These are phyloP conservation scores for Actinidia arguta DNA, from an alignment of 179 eudicot genomes.

Conservation along the genomic window DNA sequence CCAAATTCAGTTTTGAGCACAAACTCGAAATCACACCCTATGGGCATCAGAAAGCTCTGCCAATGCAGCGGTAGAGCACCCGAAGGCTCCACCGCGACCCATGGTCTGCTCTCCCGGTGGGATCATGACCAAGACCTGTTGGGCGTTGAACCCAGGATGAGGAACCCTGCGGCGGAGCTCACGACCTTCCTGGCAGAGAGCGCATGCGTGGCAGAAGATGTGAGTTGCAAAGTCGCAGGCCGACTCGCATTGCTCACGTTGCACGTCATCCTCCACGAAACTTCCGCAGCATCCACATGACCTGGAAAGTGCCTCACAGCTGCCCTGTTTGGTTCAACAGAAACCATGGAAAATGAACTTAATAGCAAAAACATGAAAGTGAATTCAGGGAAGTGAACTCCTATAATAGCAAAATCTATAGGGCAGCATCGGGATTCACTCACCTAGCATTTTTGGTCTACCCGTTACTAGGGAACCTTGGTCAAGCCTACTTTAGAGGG, in stretches of 20 bases:
- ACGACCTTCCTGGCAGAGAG: constrained; percentile 95
- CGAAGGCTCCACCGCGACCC: constrained; percentile 49
- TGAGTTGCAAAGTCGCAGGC: constrained; percentile 82
- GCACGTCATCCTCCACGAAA: constrained; percentile 64
- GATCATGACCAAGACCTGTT: constrained; percentile 63
- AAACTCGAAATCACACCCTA: neutral
- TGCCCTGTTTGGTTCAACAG: constrained; percentile 56
- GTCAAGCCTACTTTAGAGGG: no score
- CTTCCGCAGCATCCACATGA: constrained; percentile 72
- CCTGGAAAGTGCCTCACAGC: constrained; percentile 61
- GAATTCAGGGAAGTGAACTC: neutral
- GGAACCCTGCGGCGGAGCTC: constrained; percentile 89
- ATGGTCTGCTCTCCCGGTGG: constrained; percentile 78
- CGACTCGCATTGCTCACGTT: constrained; percentile 73
- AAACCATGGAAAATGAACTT: neutral
- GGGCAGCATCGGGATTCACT: neutral
- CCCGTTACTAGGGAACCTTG: no score
- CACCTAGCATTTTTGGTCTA: no score
- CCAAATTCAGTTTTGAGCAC: neutral
- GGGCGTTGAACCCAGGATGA: constrained; percentile 76
- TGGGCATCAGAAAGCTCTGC: neutral
- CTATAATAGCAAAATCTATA: neutral
- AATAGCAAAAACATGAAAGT: neutral
- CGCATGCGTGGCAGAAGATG: constrained; percentile 78
- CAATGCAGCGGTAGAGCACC: neutral